phyloP scores from a whole-genome alignment of 768 basidiomycete genomes.

The Rhizopogon vinicolor region DNA sequence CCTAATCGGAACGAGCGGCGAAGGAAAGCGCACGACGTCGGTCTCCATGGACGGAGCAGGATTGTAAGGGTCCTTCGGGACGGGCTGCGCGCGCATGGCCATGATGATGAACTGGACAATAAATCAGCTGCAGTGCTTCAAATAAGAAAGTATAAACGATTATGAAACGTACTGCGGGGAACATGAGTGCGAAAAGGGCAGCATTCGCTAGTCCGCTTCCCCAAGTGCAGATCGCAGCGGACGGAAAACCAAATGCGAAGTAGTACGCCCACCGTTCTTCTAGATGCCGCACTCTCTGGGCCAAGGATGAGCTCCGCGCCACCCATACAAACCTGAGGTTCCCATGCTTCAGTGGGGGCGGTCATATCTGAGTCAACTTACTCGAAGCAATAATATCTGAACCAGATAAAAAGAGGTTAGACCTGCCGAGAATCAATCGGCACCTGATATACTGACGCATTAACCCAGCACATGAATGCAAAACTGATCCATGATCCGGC shows the following conservation, averaged over 20 bases:
- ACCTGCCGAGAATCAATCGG: background rate
- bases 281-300: conserved; percentile 63
- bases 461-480: conserved; percentile 79
- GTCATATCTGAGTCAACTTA: conserved; percentile 21
- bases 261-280: conserved; percentile 92
- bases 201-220: conserved; percentile 74
- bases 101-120: conserved; percentile 72
- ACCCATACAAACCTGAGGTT: conserved; percentile 69
- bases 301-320: conserved; percentile 64
- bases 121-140: conserved; percentile 2
- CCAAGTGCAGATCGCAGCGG: conserved; percentile 68
- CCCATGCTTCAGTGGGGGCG: conserved; percentile 11
- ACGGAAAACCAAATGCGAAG: conserved; percentile 79
- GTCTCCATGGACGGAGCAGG: conserved; percentile 35
- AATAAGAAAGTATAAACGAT: background rate
- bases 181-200: conserved; percentile 79
- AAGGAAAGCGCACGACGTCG: conserved; percentile 56
- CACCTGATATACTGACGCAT: conserved; percentile 59
- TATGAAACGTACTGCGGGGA: conserved; percentile 59
- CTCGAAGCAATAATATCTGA: conserved; percentile 90
- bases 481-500: conserved; percentile 60
- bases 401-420: background rate
- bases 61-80: conserved; percentile 73
- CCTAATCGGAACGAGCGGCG: conserved; percentile 76
- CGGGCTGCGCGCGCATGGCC: conserved; percentile 72